Percentiles rank a stretch among this genome's conserved stretches.
phyloP scores from a whole-genome alignment of 306 rosid species.

The Dryas drummondii region DNA sequence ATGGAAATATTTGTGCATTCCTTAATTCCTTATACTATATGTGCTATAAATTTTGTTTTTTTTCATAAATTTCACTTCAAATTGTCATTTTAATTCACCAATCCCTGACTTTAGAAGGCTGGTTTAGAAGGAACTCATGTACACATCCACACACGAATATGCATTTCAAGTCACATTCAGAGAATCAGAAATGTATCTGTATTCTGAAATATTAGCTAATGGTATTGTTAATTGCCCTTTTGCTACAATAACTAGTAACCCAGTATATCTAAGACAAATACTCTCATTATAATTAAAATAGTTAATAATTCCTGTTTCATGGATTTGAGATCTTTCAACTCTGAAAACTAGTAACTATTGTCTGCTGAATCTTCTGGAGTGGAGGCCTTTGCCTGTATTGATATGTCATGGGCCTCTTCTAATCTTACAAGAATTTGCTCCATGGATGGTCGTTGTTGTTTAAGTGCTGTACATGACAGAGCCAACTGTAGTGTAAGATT shows the following conservation, averaged over 20 bases:
- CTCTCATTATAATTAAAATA: neutral
- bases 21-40: too few species aligned
- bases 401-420: constrained; percentile 41
- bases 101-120: neutral
- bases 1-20: too few species aligned
- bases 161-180: neutral
- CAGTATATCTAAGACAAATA: neutral
- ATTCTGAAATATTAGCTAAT: neutral
- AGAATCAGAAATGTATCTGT: neutral
- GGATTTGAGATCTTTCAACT: constrained; percentile 1
- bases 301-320: neutral
- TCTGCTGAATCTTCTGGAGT: constrained; percentile 26
- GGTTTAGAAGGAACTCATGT: neutral
- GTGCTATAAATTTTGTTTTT: too few species aligned
- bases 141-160: neutral
- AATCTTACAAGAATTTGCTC: constrained; percentile 38
- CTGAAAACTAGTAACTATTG: neutral
- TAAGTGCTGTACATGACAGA: constrained; percentile 48
- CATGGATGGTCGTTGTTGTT: constrained; percentile 53
- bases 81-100: neutral
- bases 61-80: too few species aligned
- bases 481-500: constrained; percentile 48
- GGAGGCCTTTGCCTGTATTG: constrained; percentile 32
- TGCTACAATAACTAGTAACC: neutral
- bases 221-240: neutral